Evolutionary conservation across 169 alveolate genomes (phyloP).

Genomic region (Plasmodium relictum): DNA sequence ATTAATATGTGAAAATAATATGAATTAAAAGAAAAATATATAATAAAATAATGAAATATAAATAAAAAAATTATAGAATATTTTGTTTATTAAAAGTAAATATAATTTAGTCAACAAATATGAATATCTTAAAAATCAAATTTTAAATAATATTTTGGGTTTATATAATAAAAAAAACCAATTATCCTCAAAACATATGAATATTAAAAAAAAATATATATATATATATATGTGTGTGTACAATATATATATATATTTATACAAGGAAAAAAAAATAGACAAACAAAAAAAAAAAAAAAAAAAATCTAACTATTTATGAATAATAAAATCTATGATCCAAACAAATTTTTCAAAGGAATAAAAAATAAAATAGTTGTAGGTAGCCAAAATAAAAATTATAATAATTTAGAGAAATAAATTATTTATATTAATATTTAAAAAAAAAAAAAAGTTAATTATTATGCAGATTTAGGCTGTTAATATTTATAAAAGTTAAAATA

Average conservation of each 20-base stretch:
- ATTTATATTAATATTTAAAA: constrained; percentile 2
- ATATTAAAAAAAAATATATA: not conserved
- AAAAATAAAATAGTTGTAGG: constrained; percentile 33
- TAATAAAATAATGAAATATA: constrained; percentile 1
- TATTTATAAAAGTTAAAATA: too few species aligned
- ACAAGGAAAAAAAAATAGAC: not conserved
- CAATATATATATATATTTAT: not conserved
- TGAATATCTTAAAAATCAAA: too few species aligned
- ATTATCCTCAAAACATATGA: not conserved
- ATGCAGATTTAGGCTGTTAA: too few species aligned
- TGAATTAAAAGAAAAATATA: not conserved
- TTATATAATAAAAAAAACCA: too few species aligned
- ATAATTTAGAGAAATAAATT: not conserved
- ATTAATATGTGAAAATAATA: too few species aligned
- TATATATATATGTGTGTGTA: not conserved
- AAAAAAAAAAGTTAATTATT: not conserved
- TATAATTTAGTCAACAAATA: too few species aligned
- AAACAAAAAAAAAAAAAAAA: too few species aligned
- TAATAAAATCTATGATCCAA: not conserved
- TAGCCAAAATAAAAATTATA: constrained; percentile 27
- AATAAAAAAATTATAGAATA: not conserved
- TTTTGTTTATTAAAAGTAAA: too few species aligned
- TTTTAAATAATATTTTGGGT: too few species aligned
- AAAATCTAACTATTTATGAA: not conserved
- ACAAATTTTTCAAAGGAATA: constrained; percentile 5